These are phyloP conservation scores for Bryum argenteum DNA, from an alignment of 225 moss, liverwort and hornwort genomes.

Conservation along the genomic window DNA sequence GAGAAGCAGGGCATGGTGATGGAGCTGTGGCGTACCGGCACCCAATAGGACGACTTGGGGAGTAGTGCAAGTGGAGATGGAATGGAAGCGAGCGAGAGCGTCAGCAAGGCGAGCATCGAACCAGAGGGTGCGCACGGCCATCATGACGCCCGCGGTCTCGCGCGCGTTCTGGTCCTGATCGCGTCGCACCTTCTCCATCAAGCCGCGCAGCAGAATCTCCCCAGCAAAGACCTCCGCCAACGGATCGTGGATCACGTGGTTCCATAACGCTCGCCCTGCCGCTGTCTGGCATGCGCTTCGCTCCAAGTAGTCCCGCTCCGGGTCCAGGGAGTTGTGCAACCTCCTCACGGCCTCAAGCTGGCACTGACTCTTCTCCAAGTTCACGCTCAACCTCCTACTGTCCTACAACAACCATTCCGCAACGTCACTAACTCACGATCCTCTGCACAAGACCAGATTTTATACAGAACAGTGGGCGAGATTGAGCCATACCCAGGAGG, in stretches of 20 bases:
- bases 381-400: conserved; percentile 41
- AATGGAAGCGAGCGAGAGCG: conserved; percentile 53
- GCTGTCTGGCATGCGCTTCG: conserved; percentile 83
- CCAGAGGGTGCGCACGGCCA: conserved; percentile 85
- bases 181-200: conserved; percentile 65
- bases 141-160: conserved; percentile 77
- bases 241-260: conserved; percentile 80
- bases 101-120: conserved; percentile 67
- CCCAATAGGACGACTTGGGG: conserved; percentile 77
- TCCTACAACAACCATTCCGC: not conserved
- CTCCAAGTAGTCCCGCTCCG: conserved; percentile 66
- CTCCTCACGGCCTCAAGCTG: conserved; percentile 57
- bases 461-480: not conserved
- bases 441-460: not conserved
- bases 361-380: conserved; percentile 54
- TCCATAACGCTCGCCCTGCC: conserved; percentile 74
- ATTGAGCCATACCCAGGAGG: conserved; percentile 42
- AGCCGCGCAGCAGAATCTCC: conserved; percentile 44
- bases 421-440: not conserved
- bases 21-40: conserved; percentile 49
- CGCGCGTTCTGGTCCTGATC: conserved; percentile 64
- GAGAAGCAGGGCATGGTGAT: not conserved
- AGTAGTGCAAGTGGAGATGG: conserved; percentile 22
- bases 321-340: conserved; percentile 68
- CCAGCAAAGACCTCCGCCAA: conserved; percentile 76